Percentiles rank a stretch among this genome's conserved stretches.
These are phyloP conservation scores for Rhodotorula sp. DNA, from an alignment of 1,284 basidiomycete genomes.

Conservation along the genomic window DNA sequence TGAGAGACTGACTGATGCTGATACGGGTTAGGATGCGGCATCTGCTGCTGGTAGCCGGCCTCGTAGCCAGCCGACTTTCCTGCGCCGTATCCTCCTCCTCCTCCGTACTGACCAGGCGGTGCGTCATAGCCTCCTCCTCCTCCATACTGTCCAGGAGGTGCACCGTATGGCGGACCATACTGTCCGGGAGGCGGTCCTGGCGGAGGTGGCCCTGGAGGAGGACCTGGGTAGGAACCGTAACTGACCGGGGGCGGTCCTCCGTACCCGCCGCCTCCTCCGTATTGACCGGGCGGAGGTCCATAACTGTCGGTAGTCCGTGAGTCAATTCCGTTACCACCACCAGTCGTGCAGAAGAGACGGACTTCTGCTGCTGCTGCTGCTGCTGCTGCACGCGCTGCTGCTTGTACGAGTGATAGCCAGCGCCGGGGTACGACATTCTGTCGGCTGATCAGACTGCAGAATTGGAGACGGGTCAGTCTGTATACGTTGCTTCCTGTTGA, in stretches of 20 bases:
- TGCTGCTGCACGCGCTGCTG: background rate
- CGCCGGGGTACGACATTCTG: slow-evolving; percentile 1
- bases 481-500: no score
- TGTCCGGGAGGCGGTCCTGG: slow-evolving; percentile 9
- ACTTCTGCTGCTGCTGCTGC: slow-evolving; percentile 5
- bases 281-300: slow-evolving; percentile 1
- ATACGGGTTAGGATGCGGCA: slow-evolving; percentile 20
- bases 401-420: slow-evolving; percentile 7
- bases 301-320: background rate
- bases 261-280: background rate
- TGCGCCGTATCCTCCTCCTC: background rate
- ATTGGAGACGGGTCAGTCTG: no score
- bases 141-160: slow-evolving; percentile 15
- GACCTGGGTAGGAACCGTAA: slow-evolving; percentile 7
- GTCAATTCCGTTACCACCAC: no score
- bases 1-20: slow-evolving; percentile 20
- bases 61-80: slow-evolving; percentile 15
- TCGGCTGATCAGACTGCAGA: background rate
- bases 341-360: background rate
- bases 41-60: slow-evolving; percentile 9
- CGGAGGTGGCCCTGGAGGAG: slow-evolving; percentile 3
- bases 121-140: background rate
- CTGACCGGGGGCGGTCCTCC: slow-evolving; percentile 1
- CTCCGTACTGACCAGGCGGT: background rate
- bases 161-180: slow-evolving; percentile 10